phyloP scores from a whole-genome alignment of 441 rosid genomes.

The Mallotus repandus region DNA sequence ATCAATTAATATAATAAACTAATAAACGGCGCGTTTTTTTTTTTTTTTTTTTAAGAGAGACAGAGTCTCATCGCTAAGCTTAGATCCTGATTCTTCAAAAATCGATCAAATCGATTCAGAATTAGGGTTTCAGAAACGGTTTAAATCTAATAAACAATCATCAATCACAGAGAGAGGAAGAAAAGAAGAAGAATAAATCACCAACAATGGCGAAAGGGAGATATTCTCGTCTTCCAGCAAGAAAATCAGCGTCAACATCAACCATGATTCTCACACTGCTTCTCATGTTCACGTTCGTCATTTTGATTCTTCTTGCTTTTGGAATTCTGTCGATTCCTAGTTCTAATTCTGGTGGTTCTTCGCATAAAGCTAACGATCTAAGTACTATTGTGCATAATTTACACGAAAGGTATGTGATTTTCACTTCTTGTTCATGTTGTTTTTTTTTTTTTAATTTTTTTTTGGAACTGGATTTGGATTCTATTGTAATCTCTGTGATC shows the following conservation, averaged over 20 bases:
- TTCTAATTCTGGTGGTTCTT: slow-evolving; percentile 24
- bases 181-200: no score
- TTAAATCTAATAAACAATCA: no score
- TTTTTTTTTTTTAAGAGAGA: no score
- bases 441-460: not conserved
- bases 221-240: slow-evolving; percentile 54
- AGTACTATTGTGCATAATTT: slow-evolving; percentile 53
- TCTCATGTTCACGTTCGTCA: slow-evolving; percentile 56
- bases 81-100: not conserved
- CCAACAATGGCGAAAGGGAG: slow-evolving; percentile 58
- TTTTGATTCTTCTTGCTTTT: slow-evolving; percentile 65
- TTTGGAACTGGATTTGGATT: not conserved
- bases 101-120: not conserved
- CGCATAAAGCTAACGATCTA: slow-evolving; percentile 57
- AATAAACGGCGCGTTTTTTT: no score
- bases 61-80: no score
- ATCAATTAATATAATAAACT: no score
- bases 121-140: not conserved
- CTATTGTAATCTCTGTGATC: slow-evolving; percentile 15
- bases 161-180: not conserved
- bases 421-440: not conserved
- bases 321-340: slow-evolving; percentile 73
- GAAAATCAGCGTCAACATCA: slow-evolving; percentile 61
- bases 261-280: slow-evolving; percentile 49
- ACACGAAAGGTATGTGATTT: slow-evolving; percentile 35